Percentiles rank a stretch among this genome's conserved stretches.
These are phyloP conservation scores for Lepidium aucheri DNA, from an alignment of 345 rosid genomes.

Conservation along the genomic window DNA sequence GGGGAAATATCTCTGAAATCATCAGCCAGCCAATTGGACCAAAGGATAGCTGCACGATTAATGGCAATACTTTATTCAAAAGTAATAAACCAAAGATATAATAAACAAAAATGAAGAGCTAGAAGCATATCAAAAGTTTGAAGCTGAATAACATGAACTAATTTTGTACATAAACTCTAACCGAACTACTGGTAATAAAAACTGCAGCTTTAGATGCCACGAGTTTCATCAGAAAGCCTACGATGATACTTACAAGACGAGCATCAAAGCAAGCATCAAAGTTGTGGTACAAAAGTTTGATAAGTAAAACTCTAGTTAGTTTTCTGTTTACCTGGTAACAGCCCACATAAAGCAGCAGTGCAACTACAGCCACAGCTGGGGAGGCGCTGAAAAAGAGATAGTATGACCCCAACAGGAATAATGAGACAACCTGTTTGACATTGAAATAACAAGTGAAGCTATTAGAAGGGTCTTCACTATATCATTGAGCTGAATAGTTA, in stretches of 20 bases:
- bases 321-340: conserved; percentile 80
- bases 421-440: conserved; percentile 56
- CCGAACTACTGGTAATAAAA: not conserved
- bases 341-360: conserved; percentile 80
- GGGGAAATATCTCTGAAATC: conserved; percentile 88
- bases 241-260: not conserved
- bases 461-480: not conserved
- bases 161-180: not conserved
- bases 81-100: not conserved
- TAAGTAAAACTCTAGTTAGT: not conserved
- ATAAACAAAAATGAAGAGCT: not conserved
- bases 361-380: conserved; percentile 65
- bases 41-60: conserved; percentile 69
- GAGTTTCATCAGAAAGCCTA: not conserved
- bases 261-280: not conserved
- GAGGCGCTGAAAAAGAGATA: conserved; percentile 65
- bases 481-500: not conserved
- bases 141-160: not conserved
- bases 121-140: conserved; percentile 1
- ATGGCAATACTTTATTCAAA: not conserved
- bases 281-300: not conserved
- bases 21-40: conserved; percentile 99
- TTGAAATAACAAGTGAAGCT: not conserved
- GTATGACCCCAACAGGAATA: conserved; percentile 86
- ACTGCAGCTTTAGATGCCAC: not conserved